Base-by-base conservation (phyloP, 2,329 filamentous ascomycete genomes). In the Akanthomyces lecanii region DNA sequence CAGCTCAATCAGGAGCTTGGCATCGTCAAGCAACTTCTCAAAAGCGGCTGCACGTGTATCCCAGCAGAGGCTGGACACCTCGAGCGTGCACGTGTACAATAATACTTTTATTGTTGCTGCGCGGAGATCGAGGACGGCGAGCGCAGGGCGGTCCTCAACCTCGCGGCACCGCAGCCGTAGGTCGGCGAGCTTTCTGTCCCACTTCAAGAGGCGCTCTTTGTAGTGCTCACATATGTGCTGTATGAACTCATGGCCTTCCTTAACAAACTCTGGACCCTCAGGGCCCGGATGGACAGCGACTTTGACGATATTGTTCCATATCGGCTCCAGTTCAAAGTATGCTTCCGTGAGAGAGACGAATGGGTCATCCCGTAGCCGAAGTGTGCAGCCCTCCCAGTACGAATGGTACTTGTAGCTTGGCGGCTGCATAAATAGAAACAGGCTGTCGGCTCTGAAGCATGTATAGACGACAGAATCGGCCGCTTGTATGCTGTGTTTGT, bases 261-360 rank as follows among this genome's bases (percentile, higher is more conserved):
- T 28, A 5, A 44, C 16, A 21, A 56, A 45, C 12, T 28, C 42
- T 30, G 53, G 53, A 12, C 14, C n/a, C 33, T 42, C 38, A 5
- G 25, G 23, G 25, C 53, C 38, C 21, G 42, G 42, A 12, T 56
- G 38, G 3, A 56, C 11, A 6, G 53, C 28, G 14, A 21, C 38
- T 12, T 56, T 45, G 14, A 56, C 23, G 16, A 45, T 14, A 21
- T 44, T 56, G 28, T 56, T 56, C 53, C 53, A 56, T n/a, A 56
- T 45, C 0, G 42, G 53, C 23, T 56, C 53, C 38, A 56, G 28
- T 21, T 56, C 53, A 23, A 56, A 56, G 53, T 45, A 45, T 2
- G 53, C 53, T 21, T 56, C 53, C 21, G 53, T 56, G 21, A 56
- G 53, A 11, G 53, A 56, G 3, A 56, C 42, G 38, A 56, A 56